These are phyloP conservation scores for Sporisorium reilianum DNA, from an alignment of 1,284 basidiomycete species.

Conservation along the genomic window DNA sequence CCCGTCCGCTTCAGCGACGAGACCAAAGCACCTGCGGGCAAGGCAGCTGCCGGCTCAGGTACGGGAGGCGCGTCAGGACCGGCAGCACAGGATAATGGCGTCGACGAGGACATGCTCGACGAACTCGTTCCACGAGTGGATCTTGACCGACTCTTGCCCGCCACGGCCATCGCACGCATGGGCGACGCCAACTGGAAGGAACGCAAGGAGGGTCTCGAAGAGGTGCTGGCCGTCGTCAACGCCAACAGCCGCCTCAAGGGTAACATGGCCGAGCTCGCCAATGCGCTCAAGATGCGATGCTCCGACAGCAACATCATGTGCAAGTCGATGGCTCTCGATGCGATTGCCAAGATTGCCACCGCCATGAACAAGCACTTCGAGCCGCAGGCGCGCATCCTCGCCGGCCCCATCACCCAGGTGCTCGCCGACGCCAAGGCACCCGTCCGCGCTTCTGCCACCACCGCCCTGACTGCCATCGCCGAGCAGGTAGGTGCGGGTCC, in stretches of 20 bases:
- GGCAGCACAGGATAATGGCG: conserved; percentile 35
- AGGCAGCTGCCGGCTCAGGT: conserved; percentile 17
- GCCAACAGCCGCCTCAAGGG: conserved; percentile 92
- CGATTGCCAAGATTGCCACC: conserved; percentile 86
- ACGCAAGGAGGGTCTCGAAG: conserved; percentile 94
- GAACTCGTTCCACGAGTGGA: conserved; percentile 96
- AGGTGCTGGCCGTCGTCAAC: conserved; percentile 84
- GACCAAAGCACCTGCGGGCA: conserved; percentile 29
- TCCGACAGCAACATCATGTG: conserved; percentile 94
- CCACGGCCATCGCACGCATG: conserved; percentile 86
- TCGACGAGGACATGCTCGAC: conserved; percentile 73
- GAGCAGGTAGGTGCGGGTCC: conserved; percentile 85
- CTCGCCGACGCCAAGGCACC: conserved; percentile 93
- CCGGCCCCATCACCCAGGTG: conserved; percentile 82
- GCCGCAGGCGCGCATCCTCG: conserved; percentile 83
- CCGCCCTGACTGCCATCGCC: conserved; percentile 85
- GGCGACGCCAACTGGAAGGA: conserved; percentile 93
- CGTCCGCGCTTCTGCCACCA: conserved; percentile 82
- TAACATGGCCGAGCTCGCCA: conserved; percentile 85
- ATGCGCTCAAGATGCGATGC: conserved; percentile 87
- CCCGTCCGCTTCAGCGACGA: conserved; percentile 73
- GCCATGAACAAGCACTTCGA: conserved; percentile 98
- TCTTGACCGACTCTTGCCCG: conserved; percentile 85
- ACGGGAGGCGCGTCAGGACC: conserved; percentile 7
- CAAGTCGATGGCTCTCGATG: conserved; percentile 88